Evolutionary conservation across 2,329 filamentous ascomycete species (phyloP).

Genomic region (Rutstroemia sp.): DNA sequence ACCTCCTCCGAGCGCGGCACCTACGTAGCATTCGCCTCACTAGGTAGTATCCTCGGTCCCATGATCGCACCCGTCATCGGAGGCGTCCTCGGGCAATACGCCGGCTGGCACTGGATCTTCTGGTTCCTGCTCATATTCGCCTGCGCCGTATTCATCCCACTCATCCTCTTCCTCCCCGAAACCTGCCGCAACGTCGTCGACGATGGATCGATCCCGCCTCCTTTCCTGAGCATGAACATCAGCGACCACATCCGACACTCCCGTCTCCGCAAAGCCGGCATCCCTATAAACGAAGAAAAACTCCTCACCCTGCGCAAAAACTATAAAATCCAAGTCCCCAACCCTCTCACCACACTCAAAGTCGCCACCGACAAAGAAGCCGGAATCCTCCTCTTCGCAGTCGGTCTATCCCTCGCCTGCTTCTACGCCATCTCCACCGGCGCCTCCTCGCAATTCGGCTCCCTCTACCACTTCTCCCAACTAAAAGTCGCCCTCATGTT

Average conservation of each 20-base stretch:
- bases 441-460: background rate
- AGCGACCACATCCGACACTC: constrained; percentile 34
- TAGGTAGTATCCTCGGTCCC: constrained; percentile 41
- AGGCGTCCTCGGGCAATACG: constrained; percentile 17
- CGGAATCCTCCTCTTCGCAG: constrained; percentile 39
- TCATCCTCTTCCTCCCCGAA: constrained; percentile 18
- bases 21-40: constrained; percentile 61
- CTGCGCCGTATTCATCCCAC: constrained; percentile 7
- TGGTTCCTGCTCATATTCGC: constrained; percentile 34
- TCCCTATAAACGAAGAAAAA: constrained; percentile 13
- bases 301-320: constrained; percentile 28
- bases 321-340: constrained; percentile 27
- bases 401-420: constrained; percentile 44
- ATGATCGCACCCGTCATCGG: constrained; percentile 19
- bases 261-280: constrained; percentile 10
- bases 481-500: constrained; percentile 32
- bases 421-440: constrained; percentile 38
- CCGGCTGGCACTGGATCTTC: constrained; percentile 37
- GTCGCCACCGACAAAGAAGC: constrained; percentile 38
- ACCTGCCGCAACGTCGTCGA: constrained; percentile 18
- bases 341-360: constrained; percentile 34
- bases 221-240: constrained; percentile 46
- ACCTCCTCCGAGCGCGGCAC: constrained; percentile 52
- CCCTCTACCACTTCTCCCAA: constrained; percentile 19
- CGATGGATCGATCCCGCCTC: constrained; percentile 42